Evolutionary conservation across 345 rosid species (phyloP).

Genomic region (Angophora floribunda): DNA sequence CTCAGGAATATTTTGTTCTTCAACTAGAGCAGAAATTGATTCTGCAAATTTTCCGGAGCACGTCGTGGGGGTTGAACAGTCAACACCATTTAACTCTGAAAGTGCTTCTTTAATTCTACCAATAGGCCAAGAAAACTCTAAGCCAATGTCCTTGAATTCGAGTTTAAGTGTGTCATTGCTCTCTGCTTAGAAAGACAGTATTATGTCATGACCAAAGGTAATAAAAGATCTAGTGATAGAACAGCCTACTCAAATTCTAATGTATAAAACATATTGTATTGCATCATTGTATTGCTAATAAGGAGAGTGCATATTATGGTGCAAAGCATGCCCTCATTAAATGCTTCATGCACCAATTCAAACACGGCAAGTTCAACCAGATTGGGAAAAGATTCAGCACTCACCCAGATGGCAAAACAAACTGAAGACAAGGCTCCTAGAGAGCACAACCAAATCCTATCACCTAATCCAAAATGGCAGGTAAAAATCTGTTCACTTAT

Average conservation of each 20-base stretch:
- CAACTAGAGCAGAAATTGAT: constrained; percentile 47
- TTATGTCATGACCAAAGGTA: not conserved
- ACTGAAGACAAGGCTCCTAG: not conserved
- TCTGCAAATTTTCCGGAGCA: constrained; percentile 42
- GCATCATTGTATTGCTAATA: not conserved
- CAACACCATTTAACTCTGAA: constrained; percentile 28
- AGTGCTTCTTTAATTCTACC: constrained; percentile 46
- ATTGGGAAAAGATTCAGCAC: not conserved
- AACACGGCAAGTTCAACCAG: not conserved
- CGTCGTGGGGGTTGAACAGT: constrained; percentile 37
- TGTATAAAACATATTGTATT: not conserved
- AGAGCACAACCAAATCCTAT: not conserved
- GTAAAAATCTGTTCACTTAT: not conserved
- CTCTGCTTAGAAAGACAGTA: constrained; percentile 15
- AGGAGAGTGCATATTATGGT: not conserved
- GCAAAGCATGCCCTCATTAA: not conserved
- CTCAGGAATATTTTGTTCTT: constrained; percentile 67
- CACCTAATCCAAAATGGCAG: not conserved
- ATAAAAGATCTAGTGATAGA: not conserved
- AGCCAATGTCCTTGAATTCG: constrained; percentile 42
- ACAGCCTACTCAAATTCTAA: not conserved
- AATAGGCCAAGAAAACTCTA: constrained; percentile 80
- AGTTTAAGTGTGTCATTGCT: constrained; percentile 45
- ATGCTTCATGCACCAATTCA: not conserved
- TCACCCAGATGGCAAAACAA: not conserved